Evolutionary conservation across 2,329 filamentous ascomycete genomes (phyloP).

Genomic region (Kalmusia sp.): DNA sequence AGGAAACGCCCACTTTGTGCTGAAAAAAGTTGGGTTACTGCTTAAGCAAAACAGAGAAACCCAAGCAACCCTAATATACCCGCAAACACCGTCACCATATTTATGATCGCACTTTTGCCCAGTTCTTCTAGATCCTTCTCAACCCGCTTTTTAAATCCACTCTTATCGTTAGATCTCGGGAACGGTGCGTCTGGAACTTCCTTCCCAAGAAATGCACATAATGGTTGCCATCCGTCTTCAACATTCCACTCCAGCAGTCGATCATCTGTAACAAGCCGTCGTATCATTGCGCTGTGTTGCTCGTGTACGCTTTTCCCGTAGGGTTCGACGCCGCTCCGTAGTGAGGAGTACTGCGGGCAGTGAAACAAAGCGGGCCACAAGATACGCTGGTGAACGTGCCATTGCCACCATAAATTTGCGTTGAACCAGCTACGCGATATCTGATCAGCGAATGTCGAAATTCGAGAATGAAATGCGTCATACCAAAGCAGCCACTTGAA

Average conservation of each 20-base stretch:
- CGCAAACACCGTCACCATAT: neutral
- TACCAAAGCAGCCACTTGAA: slow-evolving; percentile 13
- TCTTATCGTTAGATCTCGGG: slow-evolving; percentile 12
- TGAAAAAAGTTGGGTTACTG: too few species aligned
- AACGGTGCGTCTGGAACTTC: slow-evolving; percentile 50
- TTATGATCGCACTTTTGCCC: slow-evolving; percentile 3
- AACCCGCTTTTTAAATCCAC: slow-evolving; percentile 7
- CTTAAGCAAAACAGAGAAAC: neutral
- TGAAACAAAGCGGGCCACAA: slow-evolving; percentile 10
- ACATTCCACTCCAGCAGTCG: slow-evolving; percentile 62
- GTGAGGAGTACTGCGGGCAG: slow-evolving; percentile 3
- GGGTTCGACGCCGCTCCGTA: slow-evolving; percentile 2
- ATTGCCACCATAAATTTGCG: slow-evolving; percentile 11
- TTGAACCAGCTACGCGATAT: slow-evolving; percentile 13
- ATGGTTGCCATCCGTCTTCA: slow-evolving; percentile 61
- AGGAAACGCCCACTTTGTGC: too few species aligned
- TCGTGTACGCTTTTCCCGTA: slow-evolving; percentile 2
- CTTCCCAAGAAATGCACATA: slow-evolving; percentile 62
- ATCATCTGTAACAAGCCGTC: slow-evolving; percentile 50
- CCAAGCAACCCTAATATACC: neutral
- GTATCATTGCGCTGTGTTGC: slow-evolving; percentile 7
- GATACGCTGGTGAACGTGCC: slow-evolving; percentile 11
- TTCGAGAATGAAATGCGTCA: neutral
- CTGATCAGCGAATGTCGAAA: too few species aligned
- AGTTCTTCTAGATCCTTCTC: slow-evolving; percentile 3